A percentile compares a stretch with the other conserved stretches of the same genome.
These are phyloP conservation scores for Globisporangium canariense DNA, from an alignment of 352 stramenopile species.

Conservation along the genomic window DNA sequence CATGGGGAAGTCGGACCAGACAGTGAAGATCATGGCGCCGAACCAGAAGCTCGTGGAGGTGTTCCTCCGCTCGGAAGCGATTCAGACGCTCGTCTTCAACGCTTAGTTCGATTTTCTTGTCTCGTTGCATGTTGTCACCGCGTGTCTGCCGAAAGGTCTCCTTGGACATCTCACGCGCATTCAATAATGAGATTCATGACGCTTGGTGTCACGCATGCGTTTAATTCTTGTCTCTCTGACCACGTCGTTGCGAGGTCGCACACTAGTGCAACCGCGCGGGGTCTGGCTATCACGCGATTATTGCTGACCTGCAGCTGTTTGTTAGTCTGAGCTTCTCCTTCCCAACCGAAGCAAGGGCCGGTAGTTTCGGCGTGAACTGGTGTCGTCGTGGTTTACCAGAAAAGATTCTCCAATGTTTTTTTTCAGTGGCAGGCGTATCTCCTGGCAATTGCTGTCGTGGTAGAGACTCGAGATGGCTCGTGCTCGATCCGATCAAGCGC, in stretches of 20 bases:
- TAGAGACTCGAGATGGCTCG: background rate
- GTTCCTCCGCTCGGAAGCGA: constrained; percentile 32
- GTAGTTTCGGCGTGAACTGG: background rate
- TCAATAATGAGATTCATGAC: too few relatives aligned
- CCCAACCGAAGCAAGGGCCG: too few relatives aligned
- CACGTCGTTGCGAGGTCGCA: too few relatives aligned
- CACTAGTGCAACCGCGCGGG: too few relatives aligned
- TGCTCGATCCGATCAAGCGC: background rate
- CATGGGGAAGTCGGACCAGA: constrained; percentile 31
- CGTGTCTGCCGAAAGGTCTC: background rate
- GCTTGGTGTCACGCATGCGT: too few relatives aligned
- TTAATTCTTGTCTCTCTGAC: too few relatives aligned
- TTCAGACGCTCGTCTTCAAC: constrained; percentile 45
- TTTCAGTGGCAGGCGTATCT: too few relatives aligned
- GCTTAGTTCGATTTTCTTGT: constrained; percentile 13
- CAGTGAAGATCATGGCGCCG: constrained; percentile 37
- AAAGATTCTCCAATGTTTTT: too few relatives aligned
- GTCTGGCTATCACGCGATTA: too few relatives aligned
- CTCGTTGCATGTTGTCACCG: background rate
- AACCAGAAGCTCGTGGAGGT: constrained; percentile 36
- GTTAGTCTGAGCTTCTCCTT: too few relatives aligned
- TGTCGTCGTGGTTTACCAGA: background rate
- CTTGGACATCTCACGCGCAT: too few relatives aligned
- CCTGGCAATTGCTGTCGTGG: background rate
- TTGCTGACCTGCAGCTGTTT: too few relatives aligned